These are phyloP conservation scores for Aspergillus avenaceus DNA, from an alignment of 495 filamentous ascomycete species.

Conservation along the genomic window DNA sequence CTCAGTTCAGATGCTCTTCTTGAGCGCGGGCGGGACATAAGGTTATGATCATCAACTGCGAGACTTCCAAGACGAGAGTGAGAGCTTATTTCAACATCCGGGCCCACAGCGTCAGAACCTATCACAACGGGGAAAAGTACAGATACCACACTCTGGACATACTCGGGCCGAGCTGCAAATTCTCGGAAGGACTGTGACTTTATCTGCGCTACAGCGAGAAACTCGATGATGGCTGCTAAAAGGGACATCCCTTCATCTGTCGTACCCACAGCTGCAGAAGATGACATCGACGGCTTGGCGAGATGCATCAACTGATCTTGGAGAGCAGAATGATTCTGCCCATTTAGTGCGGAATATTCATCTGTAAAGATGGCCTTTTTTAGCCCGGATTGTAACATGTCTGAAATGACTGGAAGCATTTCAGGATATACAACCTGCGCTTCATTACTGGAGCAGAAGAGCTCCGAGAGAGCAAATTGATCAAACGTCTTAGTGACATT, in stretches of 20 bases:
- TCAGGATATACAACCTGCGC: constrained; percentile 70
- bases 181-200: constrained; percentile 73
- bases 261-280: constrained; percentile 5
- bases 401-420: constrained; percentile 73
- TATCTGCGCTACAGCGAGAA: constrained; percentile 70
- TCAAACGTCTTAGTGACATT: constrained; percentile 71
- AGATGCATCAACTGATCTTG: constrained; percentile 9
- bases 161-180: constrained; percentile 71
- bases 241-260: constrained; percentile 32
- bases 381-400: constrained; percentile 82
- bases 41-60: constrained; percentile 80
- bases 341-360: background rate
- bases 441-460: constrained; percentile 53
- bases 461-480: constrained; percentile 64
- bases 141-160: constrained; percentile 70
- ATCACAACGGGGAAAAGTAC: constrained; percentile 83
- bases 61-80: constrained; percentile 72
- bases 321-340: background rate
- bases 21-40: constrained; percentile 72
- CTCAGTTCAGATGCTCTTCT: constrained; percentile 60
- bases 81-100: constrained; percentile 66
- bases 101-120: constrained; percentile 72
- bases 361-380: constrained; percentile 40
- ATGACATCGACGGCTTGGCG: constrained; percentile 13
- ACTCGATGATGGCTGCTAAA: constrained; percentile 70